These are phyloP conservation scores for Pleurotus giganteus DNA, from an alignment of 768 basidiomycete genomes.

Conservation along the genomic window DNA sequence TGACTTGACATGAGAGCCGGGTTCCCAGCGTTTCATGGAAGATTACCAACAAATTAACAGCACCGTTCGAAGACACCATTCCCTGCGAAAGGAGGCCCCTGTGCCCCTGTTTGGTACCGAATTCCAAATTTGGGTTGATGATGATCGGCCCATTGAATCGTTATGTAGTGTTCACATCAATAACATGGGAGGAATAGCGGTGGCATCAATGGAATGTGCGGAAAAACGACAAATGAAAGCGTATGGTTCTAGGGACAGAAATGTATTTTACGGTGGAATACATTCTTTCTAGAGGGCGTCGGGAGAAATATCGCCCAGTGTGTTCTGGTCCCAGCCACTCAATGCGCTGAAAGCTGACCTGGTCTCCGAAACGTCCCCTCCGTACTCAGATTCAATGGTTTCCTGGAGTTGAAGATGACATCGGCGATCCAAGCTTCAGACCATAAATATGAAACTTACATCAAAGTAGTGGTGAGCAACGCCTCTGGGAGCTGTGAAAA, in stretches of 20 bases:
- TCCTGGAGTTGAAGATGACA: conserved; percentile 46
- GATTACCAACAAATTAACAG: too few species aligned
- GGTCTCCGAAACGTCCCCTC: conserved; percentile 49
- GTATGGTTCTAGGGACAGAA: too few species aligned
- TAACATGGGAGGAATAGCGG: too few species aligned
- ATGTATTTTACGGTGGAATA: not conserved
- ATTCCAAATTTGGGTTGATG: too few species aligned
- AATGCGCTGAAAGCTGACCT: conserved; percentile 34
- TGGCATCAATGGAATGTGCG: too few species aligned
- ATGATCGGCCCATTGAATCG: too few species aligned
- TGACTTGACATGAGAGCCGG: too few species aligned
- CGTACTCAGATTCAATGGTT: conserved; percentile 70
- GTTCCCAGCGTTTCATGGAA: too few species aligned
- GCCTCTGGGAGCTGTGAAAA: conserved; percentile 71
- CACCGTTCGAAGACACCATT: too few species aligned
- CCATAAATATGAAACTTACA: conserved; percentile 43
- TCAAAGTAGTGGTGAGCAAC: conserved; percentile 93
- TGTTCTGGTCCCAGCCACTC: conserved; percentile 42
- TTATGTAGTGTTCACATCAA: too few species aligned
- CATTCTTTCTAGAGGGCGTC: conserved; percentile 40
- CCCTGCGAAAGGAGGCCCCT: too few species aligned
- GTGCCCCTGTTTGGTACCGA: too few species aligned
- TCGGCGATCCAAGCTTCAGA: conserved; percentile 6
- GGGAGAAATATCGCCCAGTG: conserved; percentile 55
- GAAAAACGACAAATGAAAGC: not conserved